Evolutionary conservation across 2,329 filamentous ascomycete species (phyloP), one percentile per base, ranked within the genome.

Genomic region (Trichophaea hybrida): DNA sequence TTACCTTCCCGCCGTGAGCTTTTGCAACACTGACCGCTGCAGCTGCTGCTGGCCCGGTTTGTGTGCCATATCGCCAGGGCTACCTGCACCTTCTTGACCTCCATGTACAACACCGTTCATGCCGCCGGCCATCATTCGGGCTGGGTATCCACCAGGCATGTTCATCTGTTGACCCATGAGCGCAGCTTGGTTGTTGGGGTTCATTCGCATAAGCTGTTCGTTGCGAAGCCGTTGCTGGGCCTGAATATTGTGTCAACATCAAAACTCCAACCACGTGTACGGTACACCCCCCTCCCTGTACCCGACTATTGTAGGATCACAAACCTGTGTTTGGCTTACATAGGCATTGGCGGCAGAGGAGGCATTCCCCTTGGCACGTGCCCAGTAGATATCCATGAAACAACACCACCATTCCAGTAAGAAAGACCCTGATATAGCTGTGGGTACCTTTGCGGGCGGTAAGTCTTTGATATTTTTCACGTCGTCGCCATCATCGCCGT

Each of bases 381-480:
- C 88, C 70, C 83, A 83, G 73, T 86, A 94, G 68, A 97, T 88
- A 69, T 98, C 93, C 89, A 89, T 97, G 73, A 98, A 98, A 56
- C 96, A 80, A 70, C 84, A 88, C 76, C 94, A 98, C 93, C 93
- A 98, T 69, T 97, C 93, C 67, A 88, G 85, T n/a, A 98, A 77
- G 69, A 98, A 97, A 32, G 87, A 88, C 63, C 80, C 86, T 58
- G 79, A 79, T 62, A 77, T 77, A 53, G 80, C 79, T 70, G 77
- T 78, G 10, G 83, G 82, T 5, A 88, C 76, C 64, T 82, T 82
- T 10, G 88, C 84, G 5, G 80, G 78, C 4, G 91, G 91, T 43
- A 97, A 78, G 69, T 94, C 89, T 59, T 84, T 80, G 0, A 87
- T 86, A 43, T 65, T 62, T 71, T 91, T 90, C 55, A 60, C 62